Conservation (phyloP, 2,329 filamentous ascomycete genomes). For the Neofusicoccum sp. region DNA sequence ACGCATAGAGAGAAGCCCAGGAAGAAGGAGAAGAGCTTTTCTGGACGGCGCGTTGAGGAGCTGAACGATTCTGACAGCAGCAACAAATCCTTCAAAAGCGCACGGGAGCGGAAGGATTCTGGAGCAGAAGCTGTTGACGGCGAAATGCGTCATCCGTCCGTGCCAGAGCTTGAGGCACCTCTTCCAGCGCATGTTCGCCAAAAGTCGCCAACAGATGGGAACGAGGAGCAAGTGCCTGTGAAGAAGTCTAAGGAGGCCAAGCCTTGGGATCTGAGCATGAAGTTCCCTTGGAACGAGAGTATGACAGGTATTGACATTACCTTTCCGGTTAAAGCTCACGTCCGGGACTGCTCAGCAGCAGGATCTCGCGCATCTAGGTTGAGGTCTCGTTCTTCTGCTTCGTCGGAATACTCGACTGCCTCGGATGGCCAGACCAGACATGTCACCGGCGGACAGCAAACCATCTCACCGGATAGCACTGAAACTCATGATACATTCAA, state of each 20-base stretch:
- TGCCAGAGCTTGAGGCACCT: slow-evolving; percentile 32
- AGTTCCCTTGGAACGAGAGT: slow-evolving; percentile 25
- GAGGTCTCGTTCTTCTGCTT: slow-evolving; percentile 7
- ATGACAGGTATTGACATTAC: slow-evolving; percentile 23
- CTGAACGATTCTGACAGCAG: slow-evolving; percentile 6
- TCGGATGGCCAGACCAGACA: not conserved
- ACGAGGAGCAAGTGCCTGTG: not conserved
- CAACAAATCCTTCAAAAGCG: slow-evolving; percentile 18
- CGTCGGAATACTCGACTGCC: slow-evolving; percentile 14
- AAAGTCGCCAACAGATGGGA: slow-evolving; percentile 21
- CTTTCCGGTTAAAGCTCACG: slow-evolving; percentile 22
- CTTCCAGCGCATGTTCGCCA: slow-evolving; percentile 29
- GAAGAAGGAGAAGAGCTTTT: not conserved
- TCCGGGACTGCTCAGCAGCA: slow-evolving; percentile 9
- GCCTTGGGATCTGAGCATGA: slow-evolving; percentile 25
- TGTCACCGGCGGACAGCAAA: not conserved
- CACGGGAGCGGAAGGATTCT: slow-evolving; percentile 13
- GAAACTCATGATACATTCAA: slow-evolving; percentile 23
- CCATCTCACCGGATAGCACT: not conserved
- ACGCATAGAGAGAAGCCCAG: slow-evolving; percentile 23
- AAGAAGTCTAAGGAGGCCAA: slow-evolving; percentile 6
- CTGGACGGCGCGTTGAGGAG: not conserved
- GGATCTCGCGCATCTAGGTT: slow-evolving; percentile 17
- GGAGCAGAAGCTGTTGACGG: not conserved
- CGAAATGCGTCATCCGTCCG: slow-evolving; percentile 17